Base-by-base conservation (phyloP, 306 rosid species). In the Cajanus cajan region DNA sequence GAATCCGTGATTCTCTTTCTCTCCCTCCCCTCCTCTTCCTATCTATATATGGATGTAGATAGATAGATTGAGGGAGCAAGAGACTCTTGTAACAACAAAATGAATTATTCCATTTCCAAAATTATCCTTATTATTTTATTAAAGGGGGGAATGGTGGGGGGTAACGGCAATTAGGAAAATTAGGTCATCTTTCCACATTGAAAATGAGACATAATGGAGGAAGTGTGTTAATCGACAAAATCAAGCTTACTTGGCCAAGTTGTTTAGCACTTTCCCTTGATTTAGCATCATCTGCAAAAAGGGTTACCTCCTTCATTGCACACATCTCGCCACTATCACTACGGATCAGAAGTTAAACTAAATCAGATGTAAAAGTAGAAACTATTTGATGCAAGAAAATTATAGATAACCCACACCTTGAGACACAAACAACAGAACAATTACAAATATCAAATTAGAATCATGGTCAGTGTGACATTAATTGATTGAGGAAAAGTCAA, bases 311-410 rank as follows among this genome's bases (percentile, higher is more conserved):
- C 86, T 92, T 92, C 97, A 92, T 92, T 68, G 97, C 97, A 78
- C 97, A 92, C 97, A 92, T 89, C 82, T 90, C 97, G 41, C 97
- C 97, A 68, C 79, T 92, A 81, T 90, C 95, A 57, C 97, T 92
- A 89, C 70, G 73, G 71, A 51, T 77, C 55, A 72, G 62, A 85
- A 80, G 22, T 25, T 22, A 34, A 76, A 81, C 2, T 51, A 62
- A 76, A 82, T 81, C 55, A 87, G 86, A 73, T 22, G 65, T 65
- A 40, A 39, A 80, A n/a, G 31, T 40, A 36, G 18, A 74, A 65
- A 62, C 15, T 39, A 71, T 21, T n/a, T 44, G 19, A 63, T 64
- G 57, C 52, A 9, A 21, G n/a, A 34, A 51, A 31, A 13, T 21
- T 24, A 57, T 63, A 4, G 18, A 45, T 58, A 80, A 41, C 16